phyloP scores from a whole-genome alignment of 306 rosid species.

The Cucurbita ficifolia region DNA sequence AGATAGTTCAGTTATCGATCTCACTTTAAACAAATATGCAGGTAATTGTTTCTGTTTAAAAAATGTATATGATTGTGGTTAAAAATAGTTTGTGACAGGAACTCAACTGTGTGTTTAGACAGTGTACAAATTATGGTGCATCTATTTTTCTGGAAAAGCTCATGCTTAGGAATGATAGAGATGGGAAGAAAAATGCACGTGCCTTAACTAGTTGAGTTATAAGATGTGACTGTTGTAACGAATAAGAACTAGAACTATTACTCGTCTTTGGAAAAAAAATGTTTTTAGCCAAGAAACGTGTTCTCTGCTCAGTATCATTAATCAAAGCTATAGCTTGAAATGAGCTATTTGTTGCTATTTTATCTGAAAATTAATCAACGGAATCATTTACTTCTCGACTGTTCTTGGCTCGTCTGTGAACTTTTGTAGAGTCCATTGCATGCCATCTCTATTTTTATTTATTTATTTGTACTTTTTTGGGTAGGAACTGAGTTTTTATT shows the following conservation, averaged over 20 bases:
- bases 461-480: background rate
- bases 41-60: slow-evolving; percentile 28
- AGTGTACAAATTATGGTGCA: background rate
- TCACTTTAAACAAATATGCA: slow-evolving; percentile 96
- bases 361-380: background rate
- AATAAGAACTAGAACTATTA: background rate
- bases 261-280: background rate
- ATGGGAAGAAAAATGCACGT: background rate
- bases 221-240: background rate
- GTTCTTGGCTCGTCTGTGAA: background rate
- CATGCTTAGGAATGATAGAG: background rate
- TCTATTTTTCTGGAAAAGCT: background rate
- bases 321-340: background rate
- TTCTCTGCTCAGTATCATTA: background rate
- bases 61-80: background rate
- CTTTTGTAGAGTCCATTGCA: background rate
- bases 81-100: background rate
- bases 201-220: background rate
- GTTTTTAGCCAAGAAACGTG: background rate
- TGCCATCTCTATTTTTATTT: background rate
- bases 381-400: background rate
- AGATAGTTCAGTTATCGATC: slow-evolving; percentile 73
- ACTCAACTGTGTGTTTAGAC: background rate
- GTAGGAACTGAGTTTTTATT: background rate
- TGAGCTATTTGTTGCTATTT: background rate